A percentile compares a stretch with the other conserved stretches of the same genome.
phyloP scores from a whole-genome alignment of 768 basidiomycete genomes.

The Leucogyrophana mollusca region DNA sequence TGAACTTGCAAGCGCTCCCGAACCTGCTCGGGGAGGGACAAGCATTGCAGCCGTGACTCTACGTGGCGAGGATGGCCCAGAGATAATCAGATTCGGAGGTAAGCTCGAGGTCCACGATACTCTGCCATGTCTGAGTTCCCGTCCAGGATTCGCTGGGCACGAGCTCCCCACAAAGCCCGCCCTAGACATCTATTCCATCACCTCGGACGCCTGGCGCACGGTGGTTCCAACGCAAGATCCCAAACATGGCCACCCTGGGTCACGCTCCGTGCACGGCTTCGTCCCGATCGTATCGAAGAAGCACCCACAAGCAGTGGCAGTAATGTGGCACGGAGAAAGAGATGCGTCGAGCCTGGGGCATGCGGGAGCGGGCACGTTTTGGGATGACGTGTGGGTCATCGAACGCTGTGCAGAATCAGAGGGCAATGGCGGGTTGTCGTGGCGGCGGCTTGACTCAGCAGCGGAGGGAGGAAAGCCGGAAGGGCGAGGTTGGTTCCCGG shows the following conservation, averaged over 20 bases:
- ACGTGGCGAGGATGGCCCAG: conserved; percentile 9
- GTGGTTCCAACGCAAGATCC: conserved; percentile 24
- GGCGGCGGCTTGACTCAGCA: conserved; percentile 22
- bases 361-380: conserved; percentile 39
- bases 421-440: conserved; percentile 15
- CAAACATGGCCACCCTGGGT: conserved; percentile 26
- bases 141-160: conserved; percentile 33
- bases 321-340: conserved; percentile 37
- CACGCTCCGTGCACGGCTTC: conserved; percentile 36
- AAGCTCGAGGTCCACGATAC: neutral
- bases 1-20: conserved; percentile 34
- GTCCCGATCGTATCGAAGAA: conserved; percentile 18
- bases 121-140: conserved; percentile 2
- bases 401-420: conserved; percentile 12
- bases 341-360: conserved; percentile 36
- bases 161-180: conserved; percentile 30
- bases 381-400: conserved; percentile 38
- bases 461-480: conserved; percentile 21
- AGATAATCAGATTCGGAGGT: conserved; percentile 40
- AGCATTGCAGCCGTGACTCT: conserved; percentile 29
- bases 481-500: conserved; percentile 44
- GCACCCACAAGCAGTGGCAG: conserved; percentile 19
- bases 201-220: conserved; percentile 20
- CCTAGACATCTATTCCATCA: conserved; percentile 35
- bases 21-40: conserved; percentile 39